Percentiles rank a stretch among this genome's conserved stretches.
Conservation (phyloP, 768 basidiomycete genomes). For the Sporobolomyces phaffii region DNA sequence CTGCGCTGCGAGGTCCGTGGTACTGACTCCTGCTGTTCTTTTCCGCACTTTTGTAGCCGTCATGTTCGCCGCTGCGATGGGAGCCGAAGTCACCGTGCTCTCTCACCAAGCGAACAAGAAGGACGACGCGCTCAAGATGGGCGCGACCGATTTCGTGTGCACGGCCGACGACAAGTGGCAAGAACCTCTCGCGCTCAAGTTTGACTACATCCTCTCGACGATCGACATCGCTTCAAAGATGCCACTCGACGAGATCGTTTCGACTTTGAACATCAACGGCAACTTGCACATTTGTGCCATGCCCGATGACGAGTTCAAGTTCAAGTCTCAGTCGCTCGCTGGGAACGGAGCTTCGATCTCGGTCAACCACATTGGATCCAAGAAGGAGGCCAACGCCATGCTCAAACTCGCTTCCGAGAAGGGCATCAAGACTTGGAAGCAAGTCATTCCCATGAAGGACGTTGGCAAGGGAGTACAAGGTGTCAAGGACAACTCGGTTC, state of each 20-base stretch:
- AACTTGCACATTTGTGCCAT: constrained; percentile 53
- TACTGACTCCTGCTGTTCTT: neutral
- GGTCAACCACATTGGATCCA: constrained; percentile 54
- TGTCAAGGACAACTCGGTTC: constrained; percentile 33
- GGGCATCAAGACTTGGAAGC: constrained; percentile 40
- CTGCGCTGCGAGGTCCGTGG: too few species aligned
- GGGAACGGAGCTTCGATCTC: constrained; percentile 41
- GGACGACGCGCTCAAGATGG: constrained; percentile 57
- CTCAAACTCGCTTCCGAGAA: constrained; percentile 57
- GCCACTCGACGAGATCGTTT: constrained; percentile 55
- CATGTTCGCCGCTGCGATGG: constrained; percentile 41
- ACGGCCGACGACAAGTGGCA: constrained; percentile 45
- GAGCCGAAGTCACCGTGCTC: constrained; percentile 44
- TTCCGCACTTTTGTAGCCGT: neutral
- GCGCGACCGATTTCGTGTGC: constrained; percentile 55
- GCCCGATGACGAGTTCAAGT: constrained; percentile 37
- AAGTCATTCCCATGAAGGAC: constrained; percentile 37
- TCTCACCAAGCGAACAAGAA: constrained; percentile 47
- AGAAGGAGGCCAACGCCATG: constrained; percentile 58
- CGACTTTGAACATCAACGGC: constrained; percentile 54
- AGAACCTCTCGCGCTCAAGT: constrained; percentile 27
- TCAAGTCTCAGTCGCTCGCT: constrained; percentile 35
- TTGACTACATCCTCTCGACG: constrained; percentile 47
- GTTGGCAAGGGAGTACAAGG: constrained; percentile 29
- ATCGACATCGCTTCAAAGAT: constrained; percentile 43